phyloP scores from a whole-genome alignment of 768 basidiomycete species.

The Tricholoma saponaceum region DNA sequence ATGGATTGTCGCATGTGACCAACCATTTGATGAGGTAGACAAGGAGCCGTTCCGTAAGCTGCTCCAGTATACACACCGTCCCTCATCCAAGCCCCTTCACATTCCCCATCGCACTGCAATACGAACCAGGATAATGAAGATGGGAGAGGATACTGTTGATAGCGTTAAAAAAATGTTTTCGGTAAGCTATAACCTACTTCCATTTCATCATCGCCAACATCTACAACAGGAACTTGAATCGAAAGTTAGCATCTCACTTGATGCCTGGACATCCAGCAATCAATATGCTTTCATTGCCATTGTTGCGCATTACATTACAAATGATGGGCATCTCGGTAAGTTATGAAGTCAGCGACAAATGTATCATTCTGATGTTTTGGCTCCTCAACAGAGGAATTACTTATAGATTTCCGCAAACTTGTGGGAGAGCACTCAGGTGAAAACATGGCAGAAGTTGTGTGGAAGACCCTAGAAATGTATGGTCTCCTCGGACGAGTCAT shows the following conservation, averaged over 20 bases:
- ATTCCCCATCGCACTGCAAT: not conserved
- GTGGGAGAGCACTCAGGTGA: conserved; percentile 29
- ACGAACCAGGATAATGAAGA: conserved; percentile 3
- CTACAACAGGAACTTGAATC: conserved; percentile 8
- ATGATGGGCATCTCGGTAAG: conserved; percentile 17
- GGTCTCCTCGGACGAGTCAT: conserved; percentile 21
- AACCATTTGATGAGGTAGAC: conserved; percentile 16
- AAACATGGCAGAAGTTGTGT: conserved; percentile 31
- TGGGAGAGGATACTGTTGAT: conserved; percentile 10
- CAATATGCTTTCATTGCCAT: conserved; percentile 21
- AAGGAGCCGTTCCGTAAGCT: conserved; percentile 12
- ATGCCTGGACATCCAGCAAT: conserved; percentile 15
- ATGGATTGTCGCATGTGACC: conserved; percentile 11
- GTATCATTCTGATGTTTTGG: conserved; percentile 4
- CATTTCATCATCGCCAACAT: not conserved
- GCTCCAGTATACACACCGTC: conserved; percentile 5
- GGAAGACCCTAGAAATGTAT: conserved; percentile 23
- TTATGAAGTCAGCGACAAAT: not conserved
- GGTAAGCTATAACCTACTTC: not conserved
- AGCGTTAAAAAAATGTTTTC: not conserved
- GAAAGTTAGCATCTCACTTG: conserved; percentile 11
- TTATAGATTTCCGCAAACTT: conserved; percentile 34
- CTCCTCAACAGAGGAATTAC: conserved; percentile 23
- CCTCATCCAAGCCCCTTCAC: not conserved
- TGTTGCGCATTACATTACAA: conserved; percentile 17